Evolutionary conservation across 108 stramenopile genomes (phyloP).

Genomic region (Aurantiochytrium sp.): DNA sequence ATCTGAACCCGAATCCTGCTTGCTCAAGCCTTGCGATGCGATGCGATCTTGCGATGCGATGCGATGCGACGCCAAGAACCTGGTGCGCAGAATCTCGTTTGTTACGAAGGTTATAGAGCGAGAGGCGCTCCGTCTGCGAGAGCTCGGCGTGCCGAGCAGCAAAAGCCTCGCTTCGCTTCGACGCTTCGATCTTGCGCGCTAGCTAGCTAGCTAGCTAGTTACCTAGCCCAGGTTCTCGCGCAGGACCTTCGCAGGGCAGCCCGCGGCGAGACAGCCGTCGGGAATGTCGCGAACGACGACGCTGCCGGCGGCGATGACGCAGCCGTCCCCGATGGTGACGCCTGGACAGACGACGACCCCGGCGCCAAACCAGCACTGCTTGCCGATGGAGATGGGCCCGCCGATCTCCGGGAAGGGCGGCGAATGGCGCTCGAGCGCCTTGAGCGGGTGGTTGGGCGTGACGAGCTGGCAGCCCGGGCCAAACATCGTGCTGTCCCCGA

Average conservation of each 20-base stretch:
- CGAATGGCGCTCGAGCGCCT: conserved; percentile 36
- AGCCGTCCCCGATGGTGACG: conserved; percentile 53
- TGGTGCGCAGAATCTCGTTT: too few relatives aligned
- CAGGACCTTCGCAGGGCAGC: conserved; percentile 52
- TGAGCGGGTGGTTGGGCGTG: conserved; percentile 60
- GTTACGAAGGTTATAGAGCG: background rate
- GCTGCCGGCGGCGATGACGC: conserved; percentile 58
- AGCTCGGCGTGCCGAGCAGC: background rate
- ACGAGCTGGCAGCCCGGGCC: conserved; percentile 55
- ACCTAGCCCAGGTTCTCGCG: background rate
- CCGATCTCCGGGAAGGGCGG: conserved; percentile 43
- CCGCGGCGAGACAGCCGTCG: conserved; percentile 48
- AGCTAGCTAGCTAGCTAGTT: background rate
- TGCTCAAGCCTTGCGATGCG: too few relatives aligned
- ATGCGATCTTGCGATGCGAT: too few relatives aligned
- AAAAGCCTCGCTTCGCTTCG: background rate
- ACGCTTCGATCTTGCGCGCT: background rate
- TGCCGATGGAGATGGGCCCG: conserved; percentile 54
- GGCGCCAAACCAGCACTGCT: conserved; percentile 66
- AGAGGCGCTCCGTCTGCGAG: background rate
- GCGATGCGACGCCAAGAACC: too few relatives aligned
- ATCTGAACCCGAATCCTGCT: too few relatives aligned
- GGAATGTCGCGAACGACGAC: conserved; percentile 58
- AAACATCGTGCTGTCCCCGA: conserved; percentile 58
- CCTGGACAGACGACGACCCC: conserved; percentile 56